phyloP scores from a whole-genome alignment of 306 rosid genomes.

The Hylodesmum podocarpum region DNA sequence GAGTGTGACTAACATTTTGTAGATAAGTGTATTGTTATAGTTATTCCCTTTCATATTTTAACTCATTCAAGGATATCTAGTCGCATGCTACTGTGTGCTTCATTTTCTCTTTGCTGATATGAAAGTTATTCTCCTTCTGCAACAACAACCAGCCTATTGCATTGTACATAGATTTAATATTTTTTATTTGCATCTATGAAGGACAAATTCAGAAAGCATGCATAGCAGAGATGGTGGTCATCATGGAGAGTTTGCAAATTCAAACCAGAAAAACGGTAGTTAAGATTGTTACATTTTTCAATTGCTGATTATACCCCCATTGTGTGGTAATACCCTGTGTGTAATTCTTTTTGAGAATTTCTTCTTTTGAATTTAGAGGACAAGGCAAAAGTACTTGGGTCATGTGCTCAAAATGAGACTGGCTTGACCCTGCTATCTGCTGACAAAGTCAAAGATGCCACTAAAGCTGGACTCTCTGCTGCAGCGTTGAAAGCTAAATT shows the following conservation, averaged over 20 bases:
- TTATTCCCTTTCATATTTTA: background rate
- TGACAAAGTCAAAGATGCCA: background rate
- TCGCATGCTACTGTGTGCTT: background rate
- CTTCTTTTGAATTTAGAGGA: background rate
- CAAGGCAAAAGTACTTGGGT: background rate
- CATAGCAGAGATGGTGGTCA: background rate
- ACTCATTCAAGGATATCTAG: background rate
- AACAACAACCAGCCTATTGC: background rate
- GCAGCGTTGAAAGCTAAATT: constrained; percentile 4
- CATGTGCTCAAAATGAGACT: background rate
- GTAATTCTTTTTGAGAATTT: background rate
- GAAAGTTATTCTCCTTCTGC: background rate
- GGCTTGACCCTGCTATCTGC: background rate
- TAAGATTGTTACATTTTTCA: background rate
- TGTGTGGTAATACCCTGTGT: background rate
- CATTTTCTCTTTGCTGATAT: background rate
- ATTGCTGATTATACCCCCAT: background rate
- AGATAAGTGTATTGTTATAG: background rate
- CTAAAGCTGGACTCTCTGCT: background rate
- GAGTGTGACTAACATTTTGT: background rate
- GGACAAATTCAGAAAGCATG: background rate
- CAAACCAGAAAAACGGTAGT: background rate
- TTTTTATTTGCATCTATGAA: background rate
- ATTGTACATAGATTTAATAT: background rate
- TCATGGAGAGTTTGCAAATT: background rate